Conservation (phyloP, 768 basidiomycete genomes). For the Lactarius evosmus region DNA sequence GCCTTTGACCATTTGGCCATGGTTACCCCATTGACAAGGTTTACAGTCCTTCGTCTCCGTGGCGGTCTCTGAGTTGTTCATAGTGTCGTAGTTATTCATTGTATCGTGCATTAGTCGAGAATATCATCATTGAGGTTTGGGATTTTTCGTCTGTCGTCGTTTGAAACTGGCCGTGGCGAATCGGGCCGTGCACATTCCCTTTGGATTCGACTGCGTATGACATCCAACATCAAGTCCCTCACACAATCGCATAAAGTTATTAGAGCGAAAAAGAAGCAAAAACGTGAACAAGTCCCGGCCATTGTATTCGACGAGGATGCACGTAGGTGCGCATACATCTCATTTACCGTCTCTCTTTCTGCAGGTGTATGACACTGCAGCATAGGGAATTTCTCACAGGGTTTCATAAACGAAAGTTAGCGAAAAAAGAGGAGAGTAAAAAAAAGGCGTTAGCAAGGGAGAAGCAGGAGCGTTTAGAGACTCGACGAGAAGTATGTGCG, state of each 20-base stretch:
- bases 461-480: slow-evolving; percentile 68
- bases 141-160: not conserved
- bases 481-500: slow-evolving; percentile 68
- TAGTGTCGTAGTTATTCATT: not conserved
- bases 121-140: slow-evolving; percentile 4
- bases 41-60: slow-evolving; percentile 45
- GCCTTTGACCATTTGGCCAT: not conserved
- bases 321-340: slow-evolving; percentile 40
- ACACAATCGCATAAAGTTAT: slow-evolving; percentile 61
- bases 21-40: not conserved
- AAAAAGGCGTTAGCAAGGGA: slow-evolving; percentile 73
- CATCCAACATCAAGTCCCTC: slow-evolving; percentile 52
- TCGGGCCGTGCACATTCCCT: slow-evolving; percentile 8
- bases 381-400: slow-evolving; percentile 86
- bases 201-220: slow-evolving; percentile 11
- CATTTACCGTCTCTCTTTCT: not conserved
- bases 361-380: not conserved
- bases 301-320: slow-evolving; percentile 86
- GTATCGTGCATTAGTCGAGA: slow-evolving; percentile 11
- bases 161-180: not conserved
- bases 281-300: slow-evolving; percentile 67
- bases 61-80: slow-evolving; percentile 38
- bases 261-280: slow-evolving; percentile 65
- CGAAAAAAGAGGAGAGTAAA: slow-evolving; percentile 72
- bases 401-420: slow-evolving; percentile 89